A percentile compares a stretch with the other conserved stretches of the same genome.
phyloP scores from a whole-genome alignment of 257 asterid species.

The Ajuga chamaepitys region DNA sequence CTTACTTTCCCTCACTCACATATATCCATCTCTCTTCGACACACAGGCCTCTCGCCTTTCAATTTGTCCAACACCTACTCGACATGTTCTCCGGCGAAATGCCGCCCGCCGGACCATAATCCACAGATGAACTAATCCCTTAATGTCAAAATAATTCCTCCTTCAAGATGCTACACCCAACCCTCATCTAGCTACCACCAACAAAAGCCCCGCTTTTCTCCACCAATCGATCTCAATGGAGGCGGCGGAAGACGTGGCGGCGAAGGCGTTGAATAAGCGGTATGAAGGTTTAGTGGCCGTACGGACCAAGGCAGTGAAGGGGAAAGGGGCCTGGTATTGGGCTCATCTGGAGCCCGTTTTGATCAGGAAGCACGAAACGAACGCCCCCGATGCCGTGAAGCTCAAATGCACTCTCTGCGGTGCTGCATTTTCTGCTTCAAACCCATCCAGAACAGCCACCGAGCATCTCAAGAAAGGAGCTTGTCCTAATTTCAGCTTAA shows the following conservation, averaged over 20 bases:
- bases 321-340: conserved; percentile 99
- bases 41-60: conserved; percentile 2
- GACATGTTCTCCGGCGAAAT: conserved; percentile 16
- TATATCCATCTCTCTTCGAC: background rate
- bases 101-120: conserved; percentile 27
- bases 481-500: conserved; percentile 61
- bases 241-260: conserved; percentile 46
- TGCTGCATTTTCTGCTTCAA: conserved; percentile 70
- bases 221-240: conserved; percentile 31
- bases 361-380: conserved; percentile 52
- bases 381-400: conserved; percentile 70
- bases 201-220: background rate
- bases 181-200: background rate
- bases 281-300: conserved; percentile 63
- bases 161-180: conserved; percentile 21
- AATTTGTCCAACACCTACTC: conserved; percentile 19
- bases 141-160: background rate
- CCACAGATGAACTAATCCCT: background rate
- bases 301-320: conserved; percentile 78
- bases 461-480: conserved; percentile 79
- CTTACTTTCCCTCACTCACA: conserved; percentile 18
- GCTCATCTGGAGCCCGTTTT: conserved; percentile 81
- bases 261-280: conserved; percentile 52
- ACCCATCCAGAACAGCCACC: conserved; percentile 82
- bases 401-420: conserved; percentile 72